These are phyloP conservation scores for Solanum etuberosum DNA, from an alignment of 257 asterid genomes.

Conservation along the genomic window DNA sequence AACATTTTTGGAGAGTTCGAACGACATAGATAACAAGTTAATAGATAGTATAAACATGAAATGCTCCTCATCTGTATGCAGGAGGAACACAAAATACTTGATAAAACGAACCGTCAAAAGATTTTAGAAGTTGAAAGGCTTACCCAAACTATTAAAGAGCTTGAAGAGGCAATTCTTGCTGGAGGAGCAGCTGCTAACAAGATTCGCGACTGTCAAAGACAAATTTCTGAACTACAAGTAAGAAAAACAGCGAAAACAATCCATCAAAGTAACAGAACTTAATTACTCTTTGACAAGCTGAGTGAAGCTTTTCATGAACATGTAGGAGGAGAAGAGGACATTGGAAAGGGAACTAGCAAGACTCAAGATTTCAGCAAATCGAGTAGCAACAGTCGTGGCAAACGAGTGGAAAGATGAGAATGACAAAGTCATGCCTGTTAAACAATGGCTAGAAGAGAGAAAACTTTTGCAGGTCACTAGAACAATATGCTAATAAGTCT, in stretches of 20 bases:
- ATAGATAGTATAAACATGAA: background rate
- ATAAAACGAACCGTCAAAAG: slow-evolving; percentile 63
- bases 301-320: background rate
- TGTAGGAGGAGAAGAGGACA: slow-evolving; percentile 79
- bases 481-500: background rate
- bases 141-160: slow-evolving; percentile 66
- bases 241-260: background rate
- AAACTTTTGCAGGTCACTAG: slow-evolving; percentile 48
- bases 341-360: slow-evolving; percentile 87
- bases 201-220: slow-evolving; percentile 55
- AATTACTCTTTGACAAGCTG: background rate
- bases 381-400: slow-evolving; percentile 71
- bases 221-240: slow-evolving; percentile 61
- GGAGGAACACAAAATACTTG: slow-evolving; percentile 85
- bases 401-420: slow-evolving; percentile 96
- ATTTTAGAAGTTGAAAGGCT: slow-evolving; percentile 75
- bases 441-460: slow-evolving; percentile 95
- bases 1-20: background rate
- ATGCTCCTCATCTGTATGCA: slow-evolving; percentile 16
- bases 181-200: slow-evolving; percentile 81
- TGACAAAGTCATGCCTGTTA: slow-evolving; percentile 86
- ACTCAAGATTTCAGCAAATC: slow-evolving; percentile 65
- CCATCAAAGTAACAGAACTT: background rate
- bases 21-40: background rate
- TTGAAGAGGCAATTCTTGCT: slow-evolving; percentile 81